Base-by-base conservation (phyloP, 176 grass and related monocot species). In the Bolboschoenus planiculmis region DNA sequence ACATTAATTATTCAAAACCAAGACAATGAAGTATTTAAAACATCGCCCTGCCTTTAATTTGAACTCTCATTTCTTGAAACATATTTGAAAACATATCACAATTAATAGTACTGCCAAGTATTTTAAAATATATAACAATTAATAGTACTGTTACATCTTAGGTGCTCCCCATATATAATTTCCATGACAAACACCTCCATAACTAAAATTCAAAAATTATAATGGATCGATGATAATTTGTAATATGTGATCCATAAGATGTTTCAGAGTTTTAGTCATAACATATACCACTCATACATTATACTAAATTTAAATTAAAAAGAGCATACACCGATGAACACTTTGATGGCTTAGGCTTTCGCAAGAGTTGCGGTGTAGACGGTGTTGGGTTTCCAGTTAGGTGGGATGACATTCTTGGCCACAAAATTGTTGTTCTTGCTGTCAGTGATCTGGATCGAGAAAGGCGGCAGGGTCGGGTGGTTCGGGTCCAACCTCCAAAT, bases 351-450 rank as follows among this genome's bases (percentile, higher is more conserved):
- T 77, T 53, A 77, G 14, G 46, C 27, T 39, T 50, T 5, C 0
- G 24, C 46, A 3, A 77, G 46, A 18, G 23, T 53, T 51, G 46
- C 72, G 1, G 72, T 75, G 82, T 97, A 97, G 33, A 84, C 79
- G 2, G 37, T 20, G 79, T 90, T 72, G 0, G 91, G 80, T 46
- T 87, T 48, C 94, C 94, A 97, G 67, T 88, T 87, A 0, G 78
- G 90, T 0, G 94, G 94, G 70, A 97, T 92, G 84, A 94, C 94
- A 31, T 92, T 61, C 24, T 84, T 86, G 60, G 91, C 91, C 2
- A 97, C 86, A 18, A 94, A 84, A 3, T 42, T 85, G 80, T 86
- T 84, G 67, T 86, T 79, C 80, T 82, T 88, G 66, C 79, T 84
- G 86, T 84, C 89, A 62, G 91, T 87, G 79, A 92, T 87, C 56